A percentile compares a stretch with the other conserved stretches of the same genome.
Conservation (phyloP, 2,329 filamentous ascomycete genomes). For the Colletotrichum sublineola region DNA sequence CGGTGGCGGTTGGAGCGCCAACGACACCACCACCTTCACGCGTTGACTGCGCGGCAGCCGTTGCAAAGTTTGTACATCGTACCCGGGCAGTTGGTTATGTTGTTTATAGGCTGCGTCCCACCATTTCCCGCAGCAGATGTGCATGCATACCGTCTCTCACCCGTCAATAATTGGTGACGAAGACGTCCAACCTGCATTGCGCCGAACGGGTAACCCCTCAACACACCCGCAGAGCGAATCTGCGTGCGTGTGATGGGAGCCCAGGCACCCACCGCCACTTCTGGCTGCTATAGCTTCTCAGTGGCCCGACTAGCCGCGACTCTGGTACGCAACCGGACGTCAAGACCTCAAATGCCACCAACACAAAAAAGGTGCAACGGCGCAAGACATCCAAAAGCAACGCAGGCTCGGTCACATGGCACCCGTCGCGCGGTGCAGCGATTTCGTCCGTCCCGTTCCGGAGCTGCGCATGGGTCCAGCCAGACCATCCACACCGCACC, state of each 20-base stretch:
- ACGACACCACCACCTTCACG: conserved; percentile 6
- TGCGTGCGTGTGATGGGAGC: conserved; percentile 28
- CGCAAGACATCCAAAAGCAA: conserved; percentile 34
- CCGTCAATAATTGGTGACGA: conserved; percentile 42
- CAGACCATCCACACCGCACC: conserved; percentile 16
- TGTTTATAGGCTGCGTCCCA: conserved; percentile 39
- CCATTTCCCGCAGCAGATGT: conserved; percentile 37
- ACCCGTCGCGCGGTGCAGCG: conserved; percentile 24
- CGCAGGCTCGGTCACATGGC: conserved; percentile 34
- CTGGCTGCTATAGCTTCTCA: conserved; percentile 26
- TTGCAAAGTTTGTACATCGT: conserved; percentile 32
- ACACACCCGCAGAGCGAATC: conserved; percentile 17
- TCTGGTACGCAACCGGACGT: conserved; percentile 21
- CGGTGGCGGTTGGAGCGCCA: conserved; percentile 25
- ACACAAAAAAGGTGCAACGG: conserved; percentile 33
- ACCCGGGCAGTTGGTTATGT: conserved; percentile 39
- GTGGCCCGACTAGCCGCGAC: conserved; percentile 39
- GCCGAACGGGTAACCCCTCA: conserved; percentile 33
- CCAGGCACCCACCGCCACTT: conserved; percentile 33
- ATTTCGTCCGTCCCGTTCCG: conserved; percentile 40
- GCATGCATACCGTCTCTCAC: conserved; percentile 39
- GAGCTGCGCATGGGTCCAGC: conserved; percentile 25
- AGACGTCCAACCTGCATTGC: conserved; percentile 40
- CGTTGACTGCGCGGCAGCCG: conserved; percentile 23
- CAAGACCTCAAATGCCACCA: conserved; percentile 17